Base-by-base conservation (phyloP, 306 rosid genomes). In the Cicer chorassanicum region DNA sequence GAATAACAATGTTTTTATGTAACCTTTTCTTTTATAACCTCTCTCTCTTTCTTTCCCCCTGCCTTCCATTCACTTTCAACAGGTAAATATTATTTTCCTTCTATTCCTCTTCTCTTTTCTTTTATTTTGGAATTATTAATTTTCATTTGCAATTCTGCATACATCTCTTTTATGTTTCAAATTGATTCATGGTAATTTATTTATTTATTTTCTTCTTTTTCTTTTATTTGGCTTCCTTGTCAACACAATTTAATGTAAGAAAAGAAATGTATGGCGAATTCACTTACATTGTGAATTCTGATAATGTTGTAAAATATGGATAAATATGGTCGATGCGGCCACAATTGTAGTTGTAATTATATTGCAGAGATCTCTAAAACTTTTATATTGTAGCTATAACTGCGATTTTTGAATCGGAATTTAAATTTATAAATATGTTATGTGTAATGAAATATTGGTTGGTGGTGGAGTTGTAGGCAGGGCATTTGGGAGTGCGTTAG, bases 401-500 rank as follows among this genome's bases (percentile, higher is more conserved):
- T 60, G 65, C 9, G 18, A 9, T 34, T 60, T 16, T 6, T 0
- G 42, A 1, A 55, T 10, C 8, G 7, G n/a, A 11, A 57, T 57
- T 5, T 60, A 13, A 60, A 16, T 60, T 34, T 10, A 76, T 12
- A 48, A 53, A 64, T 44, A 8, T 41, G 54, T 65, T 56, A 16
- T 77, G 66, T 44, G 11, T 39, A 18, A 79, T 73, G 39, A 36
- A 49, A 71, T 62, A 72, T 68, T 60, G 55, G 8, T 21, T 46
- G 74, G 65, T 70, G 69, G 73, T 76, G 50, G 70, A 70, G 73
- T 38, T 82, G 86, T 78, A 61, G 78, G 87, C 85, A 79, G 97
- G 85, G 86, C 84, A 84, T 67, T 81, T 70, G 86, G 83, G 78
- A 80, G 65, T 78, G 86, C 64, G 34, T 46, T 75, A 73, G 62